Evolutionary conservation across 2,329 filamentous ascomycete genomes (phyloP), one percentile per base, ranked within the genome.

Genomic region (Hymenotorrendiella dingleyae): DNA sequence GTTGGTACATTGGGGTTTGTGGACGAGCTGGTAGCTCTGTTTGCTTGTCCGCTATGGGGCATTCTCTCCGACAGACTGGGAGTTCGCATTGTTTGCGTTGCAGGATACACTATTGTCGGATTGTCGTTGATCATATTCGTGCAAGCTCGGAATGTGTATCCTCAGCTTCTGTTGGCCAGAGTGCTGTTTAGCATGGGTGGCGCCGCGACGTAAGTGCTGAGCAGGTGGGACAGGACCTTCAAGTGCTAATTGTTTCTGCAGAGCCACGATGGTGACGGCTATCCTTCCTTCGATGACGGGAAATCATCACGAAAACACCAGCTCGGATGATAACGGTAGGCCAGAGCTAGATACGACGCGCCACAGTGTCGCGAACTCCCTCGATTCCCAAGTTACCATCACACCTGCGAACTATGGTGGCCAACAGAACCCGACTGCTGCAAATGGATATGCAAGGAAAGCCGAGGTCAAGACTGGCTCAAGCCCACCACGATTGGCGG

Each of bases 231-330:
- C 20, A 14, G 10, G 29, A 16, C 14, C 10, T 26, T 40, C n/a
- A n/a, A n/a, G n/a, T 30, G 14, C 24, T 40, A 46, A 33, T 40
- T 42, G 6, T 26, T 17, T 27, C 21, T 47, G 9, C 42, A 80
- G 76, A 4, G 76, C 89, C 11, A 97, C 93, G 1, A 98, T 98
- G 93, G 93, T 98, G 16, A 97, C 93, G 7, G 93, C 93, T 3
- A 88, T 94, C 34, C 72, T 98, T 19, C 93, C 93, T 1, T 82
- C 76, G 9, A 65, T 84, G 52, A 81, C 78, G 4, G 74, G 75
- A 49, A 74, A 51, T 44, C 28, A 58, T 29, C 53, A 44, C 43
- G 49, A 53, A 38, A 40, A 23, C 39, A 36, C 46, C 50, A 40
- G 47, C 58, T 46, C 48, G 59, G 54, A 48, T 35, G 29, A 16